A percentile compares a stretch with the other conserved stretches of the same genome.
Evolutionary conservation across 768 basidiomycete species (phyloP).

Genomic region (Pleurotus giganteus): DNA sequence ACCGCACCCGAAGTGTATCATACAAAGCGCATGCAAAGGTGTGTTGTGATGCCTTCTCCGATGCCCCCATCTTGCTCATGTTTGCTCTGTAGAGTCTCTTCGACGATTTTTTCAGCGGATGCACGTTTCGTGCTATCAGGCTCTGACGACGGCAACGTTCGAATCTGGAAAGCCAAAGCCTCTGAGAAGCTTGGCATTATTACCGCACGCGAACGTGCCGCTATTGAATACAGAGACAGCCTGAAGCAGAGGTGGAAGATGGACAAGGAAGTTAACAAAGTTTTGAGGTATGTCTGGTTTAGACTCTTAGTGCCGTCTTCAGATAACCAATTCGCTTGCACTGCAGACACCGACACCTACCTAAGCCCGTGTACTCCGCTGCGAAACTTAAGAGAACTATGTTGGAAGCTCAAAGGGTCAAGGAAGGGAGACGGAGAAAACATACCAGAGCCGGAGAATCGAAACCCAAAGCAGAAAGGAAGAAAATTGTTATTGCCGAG

Average conservation of each 20-base stretch:
- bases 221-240: slow-evolving; percentile 88
- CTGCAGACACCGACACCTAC: slow-evolving; percentile 74
- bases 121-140: slow-evolving; percentile 89
- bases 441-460: slow-evolving; percentile 83
- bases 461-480: slow-evolving; percentile 91
- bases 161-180: slow-evolving; percentile 93
- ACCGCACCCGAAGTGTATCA: slow-evolving; percentile 89
- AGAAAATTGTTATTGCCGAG: slow-evolving; percentile 81
- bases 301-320: slow-evolving; percentile 3
- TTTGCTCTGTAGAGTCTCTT: slow-evolving; percentile 64
- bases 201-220: slow-evolving; percentile 85
- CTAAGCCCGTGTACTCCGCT: slow-evolving; percentile 89
- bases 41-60: slow-evolving; percentile 12
- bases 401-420: slow-evolving; percentile 85
- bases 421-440: slow-evolving; percentile 89
- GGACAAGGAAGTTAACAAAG: slow-evolving; percentile 76
- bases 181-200: slow-evolving; percentile 90
- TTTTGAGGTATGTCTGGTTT: slow-evolving; percentile 63
- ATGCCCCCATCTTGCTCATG: background rate
- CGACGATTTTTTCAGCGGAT: slow-evolving; percentile 85
- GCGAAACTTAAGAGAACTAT: slow-evolving; percentile 88
- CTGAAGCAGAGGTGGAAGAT: slow-evolving; percentile 88
- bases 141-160: slow-evolving; percentile 93
- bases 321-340: slow-evolving; percentile 4
- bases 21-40: slow-evolving; percentile 99